Percentiles rank a stretch among this genome's conserved stretches.
These are phyloP conservation scores for Epichloe sp. DNA, from an alignment of 2,329 filamentous ascomycete species.

Conservation along the genomic window DNA sequence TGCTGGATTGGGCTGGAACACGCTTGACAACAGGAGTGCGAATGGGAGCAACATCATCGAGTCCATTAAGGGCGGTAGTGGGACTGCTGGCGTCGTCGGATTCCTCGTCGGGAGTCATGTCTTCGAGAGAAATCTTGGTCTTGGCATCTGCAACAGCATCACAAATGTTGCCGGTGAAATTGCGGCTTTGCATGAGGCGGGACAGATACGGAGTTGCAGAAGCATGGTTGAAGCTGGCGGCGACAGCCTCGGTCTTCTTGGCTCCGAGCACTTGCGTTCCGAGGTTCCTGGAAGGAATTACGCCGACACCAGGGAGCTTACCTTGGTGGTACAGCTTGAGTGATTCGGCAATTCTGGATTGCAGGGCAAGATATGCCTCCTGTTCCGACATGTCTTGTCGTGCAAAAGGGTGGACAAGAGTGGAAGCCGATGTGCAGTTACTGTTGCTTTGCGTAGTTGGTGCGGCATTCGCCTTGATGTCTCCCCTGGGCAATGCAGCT, in stretches of 20 bases:
- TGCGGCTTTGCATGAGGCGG: constrained; percentile 46
- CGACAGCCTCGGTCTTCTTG: neutral
- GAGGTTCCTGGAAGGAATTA: constrained; percentile 27
- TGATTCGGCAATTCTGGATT: constrained; percentile 40
- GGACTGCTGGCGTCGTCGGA: constrained; percentile 25
- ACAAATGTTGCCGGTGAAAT: constrained; percentile 46
- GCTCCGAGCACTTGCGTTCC: neutral
- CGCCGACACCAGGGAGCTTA: constrained; percentile 32
- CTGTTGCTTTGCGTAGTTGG: neutral
- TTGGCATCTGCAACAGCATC: constrained; percentile 47
- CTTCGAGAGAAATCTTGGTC: constrained; percentile 36
- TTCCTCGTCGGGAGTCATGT: constrained; percentile 40
- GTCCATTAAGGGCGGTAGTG: constrained; percentile 6
- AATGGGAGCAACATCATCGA: constrained; percentile 9
- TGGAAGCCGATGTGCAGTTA: constrained; percentile 1
- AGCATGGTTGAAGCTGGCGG: constrained; percentile 35
- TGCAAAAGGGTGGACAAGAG: constrained; percentile 22
- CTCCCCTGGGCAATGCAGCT: constrained; percentile 6
- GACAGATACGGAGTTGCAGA: constrained; percentile 54
- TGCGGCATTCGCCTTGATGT: constrained; percentile 12
- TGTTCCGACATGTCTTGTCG: constrained; percentile 36
- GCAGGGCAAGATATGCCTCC: constrained; percentile 36
- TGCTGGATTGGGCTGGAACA: constrained; percentile 43
- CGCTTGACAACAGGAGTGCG: constrained; percentile 37
- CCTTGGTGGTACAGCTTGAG: constrained; percentile 38